These are phyloP conservation scores for Phanerodontia chrysosporium DNA, from an alignment of 768 basidiomycete species.

Conservation along the genomic window DNA sequence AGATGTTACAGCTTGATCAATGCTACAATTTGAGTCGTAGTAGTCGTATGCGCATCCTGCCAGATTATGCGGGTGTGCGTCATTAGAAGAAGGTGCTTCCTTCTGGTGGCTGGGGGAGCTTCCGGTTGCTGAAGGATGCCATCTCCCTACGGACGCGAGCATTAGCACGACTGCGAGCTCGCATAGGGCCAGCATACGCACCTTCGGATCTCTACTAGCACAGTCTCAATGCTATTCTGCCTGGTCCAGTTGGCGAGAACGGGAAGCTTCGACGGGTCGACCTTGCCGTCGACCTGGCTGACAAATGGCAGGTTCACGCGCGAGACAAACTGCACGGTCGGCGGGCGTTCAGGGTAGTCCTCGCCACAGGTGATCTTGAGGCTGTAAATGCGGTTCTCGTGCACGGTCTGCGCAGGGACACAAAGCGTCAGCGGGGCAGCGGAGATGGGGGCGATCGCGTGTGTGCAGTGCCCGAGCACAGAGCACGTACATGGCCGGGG, in stretches of 20 bases:
- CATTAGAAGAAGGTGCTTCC: slow-evolving; percentile 71
- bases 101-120: slow-evolving; percentile 93
- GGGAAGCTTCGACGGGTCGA: slow-evolving; percentile 67
- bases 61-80: not conserved
- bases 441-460: slow-evolving; percentile 12
- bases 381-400: slow-evolving; percentile 98
- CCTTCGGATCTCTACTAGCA: slow-evolving; percentile 93
- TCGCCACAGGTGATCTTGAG: slow-evolving; percentile 85
- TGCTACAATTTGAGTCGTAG: slow-evolving; percentile 11
- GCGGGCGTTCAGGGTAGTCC: slow-evolving; percentile 72
- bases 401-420: slow-evolving; percentile 71
- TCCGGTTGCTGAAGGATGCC: slow-evolving; percentile 87
- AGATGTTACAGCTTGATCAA: slow-evolving; percentile 8
- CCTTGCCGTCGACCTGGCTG: slow-evolving; percentile 65
- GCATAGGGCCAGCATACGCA: slow-evolving; percentile 35
- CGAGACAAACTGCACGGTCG: slow-evolving; percentile 80
- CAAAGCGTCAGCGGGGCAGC: slow-evolving; percentile 10
- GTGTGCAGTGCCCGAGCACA: not conserved
- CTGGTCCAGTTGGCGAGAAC: slow-evolving; percentile 75
- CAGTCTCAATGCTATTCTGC: slow-evolving; percentile 76
- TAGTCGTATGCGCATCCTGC: not conserved
- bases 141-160: slow-evolving; percentile 65
- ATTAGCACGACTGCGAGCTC: not conserved
- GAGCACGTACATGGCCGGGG: slow-evolving; percentile 79
- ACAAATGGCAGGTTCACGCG: slow-evolving; percentile 95